Percentiles rank a stretch among this genome's conserved stretches.
These are phyloP conservation scores for Lactarius hengduanensis DNA, from an alignment of 768 basidiomycete species.

Conservation along the genomic window DNA sequence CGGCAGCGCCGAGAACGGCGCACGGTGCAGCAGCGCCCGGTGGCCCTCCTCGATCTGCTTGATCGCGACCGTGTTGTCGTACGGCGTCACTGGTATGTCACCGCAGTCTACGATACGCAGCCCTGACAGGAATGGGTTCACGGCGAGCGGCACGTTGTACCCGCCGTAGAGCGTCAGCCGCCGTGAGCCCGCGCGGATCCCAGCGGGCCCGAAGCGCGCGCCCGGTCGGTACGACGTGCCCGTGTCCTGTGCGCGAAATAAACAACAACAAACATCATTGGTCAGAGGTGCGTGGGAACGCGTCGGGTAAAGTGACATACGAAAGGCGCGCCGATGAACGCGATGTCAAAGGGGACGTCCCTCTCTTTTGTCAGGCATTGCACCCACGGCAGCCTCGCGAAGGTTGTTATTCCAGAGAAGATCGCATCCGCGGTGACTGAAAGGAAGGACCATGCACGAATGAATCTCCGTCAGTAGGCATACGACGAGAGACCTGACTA, in stretches of 20 bases:
- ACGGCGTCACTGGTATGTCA: conserved; percentile 75
- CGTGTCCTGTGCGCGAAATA: conserved; percentile 47
- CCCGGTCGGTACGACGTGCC: conserved; percentile 79
- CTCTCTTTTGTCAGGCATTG: conserved; percentile 69
- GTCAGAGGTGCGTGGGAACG: background rate
- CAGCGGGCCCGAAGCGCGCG: conserved; percentile 83
- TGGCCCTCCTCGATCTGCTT: conserved; percentile 74
- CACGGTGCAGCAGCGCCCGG: conserved; percentile 64
- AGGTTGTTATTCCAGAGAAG: conserved; percentile 82
- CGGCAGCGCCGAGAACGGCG: conserved; percentile 58
- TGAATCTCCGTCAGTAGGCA: background rate
- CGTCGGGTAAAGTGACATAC: conserved; percentile 36
- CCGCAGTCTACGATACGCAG: conserved; percentile 75
- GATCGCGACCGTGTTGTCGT: conserved; percentile 72
- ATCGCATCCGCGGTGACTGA: conserved; percentile 73
- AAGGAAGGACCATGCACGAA: background rate
- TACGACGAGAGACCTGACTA: conserved; percentile 3
- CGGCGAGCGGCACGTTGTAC: conserved; percentile 71
- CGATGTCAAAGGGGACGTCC: conserved; percentile 67
- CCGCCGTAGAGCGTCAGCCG: conserved; percentile 73
- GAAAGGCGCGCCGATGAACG: conserved; percentile 78
- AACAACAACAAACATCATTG: background rate
- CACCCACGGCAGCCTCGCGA: conserved; percentile 84
- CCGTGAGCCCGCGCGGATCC: conserved; percentile 76
- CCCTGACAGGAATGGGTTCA: conserved; percentile 70